These are phyloP conservation scores for Neonectria hederae DNA, from an alignment of 2,329 filamentous ascomycete genomes.

Conservation along the genomic window DNA sequence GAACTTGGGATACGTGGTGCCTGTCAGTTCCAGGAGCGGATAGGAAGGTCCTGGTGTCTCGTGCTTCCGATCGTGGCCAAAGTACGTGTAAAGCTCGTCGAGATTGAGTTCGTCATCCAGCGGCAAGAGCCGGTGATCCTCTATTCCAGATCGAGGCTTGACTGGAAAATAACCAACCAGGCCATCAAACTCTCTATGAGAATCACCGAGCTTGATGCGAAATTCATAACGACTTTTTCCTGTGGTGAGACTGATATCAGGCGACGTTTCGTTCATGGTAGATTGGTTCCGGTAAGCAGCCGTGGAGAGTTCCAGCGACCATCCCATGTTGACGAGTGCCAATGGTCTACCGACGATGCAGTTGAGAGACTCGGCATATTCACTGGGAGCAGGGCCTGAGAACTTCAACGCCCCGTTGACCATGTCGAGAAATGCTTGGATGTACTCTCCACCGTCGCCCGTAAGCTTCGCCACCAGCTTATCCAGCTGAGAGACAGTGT, in stretches of 20 bases:
- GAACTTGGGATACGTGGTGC: not conserved
- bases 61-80: not conserved
- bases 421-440: slow-evolving; percentile 48
- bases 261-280: not conserved
- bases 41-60: too few species aligned
- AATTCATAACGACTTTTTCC: too few species aligned
- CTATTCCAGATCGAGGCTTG: too few species aligned
- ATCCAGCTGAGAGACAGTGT: slow-evolving; percentile 25
- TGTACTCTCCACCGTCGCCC: slow-evolving; percentile 33
- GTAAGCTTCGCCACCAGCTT: slow-evolving; percentile 44
- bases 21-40: not conserved
- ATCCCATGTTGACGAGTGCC: slow-evolving; percentile 53
- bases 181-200: not conserved
- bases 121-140: too few species aligned
- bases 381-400: slow-evolving; percentile 43
- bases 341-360: slow-evolving; percentile 53
- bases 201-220: not conserved
- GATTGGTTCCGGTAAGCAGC: not conserved
- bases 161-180: not conserved
- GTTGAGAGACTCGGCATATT: slow-evolving; percentile 49
- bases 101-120: not conserved
- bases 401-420: slow-evolving; percentile 43
- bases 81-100: not conserved
- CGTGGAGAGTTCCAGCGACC: slow-evolving; percentile 48
- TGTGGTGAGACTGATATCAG: too few species aligned